Percentiles rank a stretch among this genome's conserved stretches.
These are phyloP conservation scores for Dactylellina leptospora DNA, from an alignment of 2,329 filamentous ascomycete genomes.

Conservation along the genomic window DNA sequence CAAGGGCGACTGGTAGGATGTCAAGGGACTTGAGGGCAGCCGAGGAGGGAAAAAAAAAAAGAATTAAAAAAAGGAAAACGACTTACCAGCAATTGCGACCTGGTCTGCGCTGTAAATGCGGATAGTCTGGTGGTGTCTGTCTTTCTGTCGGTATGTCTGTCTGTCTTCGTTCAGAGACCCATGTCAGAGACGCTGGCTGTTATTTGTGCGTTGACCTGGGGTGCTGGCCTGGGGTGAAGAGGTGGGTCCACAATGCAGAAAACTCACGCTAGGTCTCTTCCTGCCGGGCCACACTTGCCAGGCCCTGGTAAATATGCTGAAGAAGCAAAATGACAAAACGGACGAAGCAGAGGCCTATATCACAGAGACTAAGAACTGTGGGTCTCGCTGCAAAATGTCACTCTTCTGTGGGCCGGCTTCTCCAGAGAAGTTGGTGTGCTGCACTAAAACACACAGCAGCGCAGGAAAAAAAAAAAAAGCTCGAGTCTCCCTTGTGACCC, in stretches of 20 bases:
- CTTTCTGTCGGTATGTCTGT: conserved; percentile 26
- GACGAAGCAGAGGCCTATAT: conserved; percentile 43
- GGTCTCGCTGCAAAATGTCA: conserved; percentile 52
- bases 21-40: conserved; percentile 2
- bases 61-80: neutral
- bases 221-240: conserved; percentile 43
- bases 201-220: conserved; percentile 53
- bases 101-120: too few relatives aligned
- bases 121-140: conserved; percentile 8
- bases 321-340: conserved; percentile 39
- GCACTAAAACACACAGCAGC: conserved; percentile 22
- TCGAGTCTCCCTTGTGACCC: conserved; percentile 50
- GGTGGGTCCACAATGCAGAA: conserved; percentile 48
- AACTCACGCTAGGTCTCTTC: conserved; percentile 53
- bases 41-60: conserved; percentile 14
- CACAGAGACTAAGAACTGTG: conserved; percentile 46
- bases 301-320: conserved; percentile 53
- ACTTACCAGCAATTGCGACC: too few relatives aligned
- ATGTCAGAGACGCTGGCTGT: conserved; percentile 49
- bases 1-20: too few relatives aligned
- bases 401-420: conserved; percentile 44
- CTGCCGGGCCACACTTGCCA: conserved; percentile 54
- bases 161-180: conserved; percentile 26
- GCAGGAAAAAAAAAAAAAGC: conserved; percentile 5
- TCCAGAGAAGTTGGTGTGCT: conserved; percentile 52